These are phyloP conservation scores for Penicillium canescens DNA, from an alignment of 495 filamentous ascomycete species.

Conservation along the genomic window DNA sequence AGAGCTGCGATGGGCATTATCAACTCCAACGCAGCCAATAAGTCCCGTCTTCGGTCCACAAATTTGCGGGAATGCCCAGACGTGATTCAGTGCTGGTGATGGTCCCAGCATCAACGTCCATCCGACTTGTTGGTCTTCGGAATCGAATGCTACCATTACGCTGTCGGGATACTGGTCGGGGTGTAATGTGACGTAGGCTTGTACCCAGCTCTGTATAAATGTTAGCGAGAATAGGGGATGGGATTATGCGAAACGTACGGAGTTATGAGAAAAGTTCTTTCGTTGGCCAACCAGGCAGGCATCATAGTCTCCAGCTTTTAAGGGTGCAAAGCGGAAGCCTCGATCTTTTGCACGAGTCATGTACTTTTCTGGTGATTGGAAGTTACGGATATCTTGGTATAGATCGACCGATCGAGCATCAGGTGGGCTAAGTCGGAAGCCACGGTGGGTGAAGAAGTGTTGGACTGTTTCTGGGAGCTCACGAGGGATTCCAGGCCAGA, in stretches of 20 bases:
- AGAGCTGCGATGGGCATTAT: conserved; percentile 35
- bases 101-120: conserved; percentile 53
- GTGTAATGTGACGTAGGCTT: conserved; percentile 42
- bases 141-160: conserved; percentile 48
- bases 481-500: conserved; percentile 49
- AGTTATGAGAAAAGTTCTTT: conserved; percentile 42
- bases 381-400: conserved; percentile 40
- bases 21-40: conserved; percentile 52
- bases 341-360: conserved; percentile 31
- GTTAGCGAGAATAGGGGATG: not conserved
- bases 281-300: conserved; percentile 46
- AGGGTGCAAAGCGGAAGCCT: conserved; percentile 42
- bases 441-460: conserved; percentile 47
- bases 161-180: conserved; percentile 40
- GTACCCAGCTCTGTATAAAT: conserved; percentile 44
- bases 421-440: conserved; percentile 35
- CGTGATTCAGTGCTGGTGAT: conserved; percentile 23
- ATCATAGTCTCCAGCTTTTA: conserved; percentile 38
- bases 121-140: conserved; percentile 41
- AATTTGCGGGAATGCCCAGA: conserved; percentile 48
- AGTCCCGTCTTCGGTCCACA: conserved; percentile 48
- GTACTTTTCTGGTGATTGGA: conserved; percentile 38
- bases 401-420: conserved; percentile 40
- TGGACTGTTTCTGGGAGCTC: conserved; percentile 37
- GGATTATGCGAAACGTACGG: conserved; percentile 23